Base-by-base conservation (phyloP, 164 flowering plant species). In the Magnolia officinalis region DNA sequence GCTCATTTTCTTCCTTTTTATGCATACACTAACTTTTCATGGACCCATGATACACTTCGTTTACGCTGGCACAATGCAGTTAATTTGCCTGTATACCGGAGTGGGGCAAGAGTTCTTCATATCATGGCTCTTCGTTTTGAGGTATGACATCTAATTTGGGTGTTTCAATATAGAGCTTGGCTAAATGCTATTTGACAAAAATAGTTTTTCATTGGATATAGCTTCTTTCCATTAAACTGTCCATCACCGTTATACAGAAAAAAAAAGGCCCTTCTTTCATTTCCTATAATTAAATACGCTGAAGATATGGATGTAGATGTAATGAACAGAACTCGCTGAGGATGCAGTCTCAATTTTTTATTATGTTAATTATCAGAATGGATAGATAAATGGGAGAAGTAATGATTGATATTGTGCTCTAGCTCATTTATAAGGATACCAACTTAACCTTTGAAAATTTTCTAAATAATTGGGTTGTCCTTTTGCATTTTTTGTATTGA, bases 121-220 rank as follows among this genome's bases (percentile, higher is more conserved):
- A 55, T 29, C 6, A 75, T 75, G 77, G 77, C 77, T 2, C 77
- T 75, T 67, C 50, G 72, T 67, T 75, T 75, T 29, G 77, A 75
- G 77, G 77, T 75, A 51, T 24, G 63, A 19, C 14, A 18, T 31
- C 50, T 14, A 61, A 61, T 29, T 55, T 72, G 63, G 18, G 66
- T 63, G 19, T 29, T 31, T 63, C 50, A 59, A 13, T 4, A 29
- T 9, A 11, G 0, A 1, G 23, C n/a, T 55, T 29, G 14, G 49
- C 18, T 19, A 50, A 8, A 20, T 49, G 14, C n/a, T 8, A 1
- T 50, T 50, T 6, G 2, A 37, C 45, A 37, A 37, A 37, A 37
- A 37, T 37, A 37, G 45, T 37, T 37, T 37, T 37, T 37, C 45
- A 11, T 68, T 16, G 14, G 1, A 2, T 2, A 45, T 49, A 18